phyloP scores from a whole-genome alignment of 768 basidiomycete species.

The Lactifluus piperatus region DNA sequence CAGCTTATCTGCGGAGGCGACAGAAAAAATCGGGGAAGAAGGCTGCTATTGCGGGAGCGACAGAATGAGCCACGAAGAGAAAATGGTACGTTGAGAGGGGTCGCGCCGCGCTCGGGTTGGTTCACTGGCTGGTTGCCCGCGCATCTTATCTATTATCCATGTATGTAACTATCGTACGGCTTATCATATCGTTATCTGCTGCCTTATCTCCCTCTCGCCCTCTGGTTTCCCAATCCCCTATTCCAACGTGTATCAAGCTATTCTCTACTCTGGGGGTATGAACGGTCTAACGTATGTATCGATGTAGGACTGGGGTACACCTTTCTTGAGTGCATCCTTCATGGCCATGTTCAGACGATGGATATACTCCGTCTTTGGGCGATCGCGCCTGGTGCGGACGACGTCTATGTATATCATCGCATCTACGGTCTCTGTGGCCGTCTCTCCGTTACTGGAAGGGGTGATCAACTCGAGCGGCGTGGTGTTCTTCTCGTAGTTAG shows the following conservation, averaged over 20 bases:
- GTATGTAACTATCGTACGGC: too few species aligned
- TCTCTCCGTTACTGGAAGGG: neutral
- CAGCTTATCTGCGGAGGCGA: too few species aligned
- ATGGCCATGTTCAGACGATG: constrained; percentile 11
- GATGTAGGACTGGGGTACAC: constrained; percentile 5
- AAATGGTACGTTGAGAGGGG: too few species aligned
- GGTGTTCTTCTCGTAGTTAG: constrained; percentile 3
- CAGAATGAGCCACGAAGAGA: too few species aligned
- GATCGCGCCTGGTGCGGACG: neutral
- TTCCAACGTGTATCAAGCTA: neutral
- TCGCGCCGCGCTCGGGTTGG: too few species aligned
- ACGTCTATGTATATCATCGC: constrained; percentile 9
- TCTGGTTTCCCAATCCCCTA: neutral
- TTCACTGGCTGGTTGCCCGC: too few species aligned
- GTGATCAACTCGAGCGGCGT: neutral
- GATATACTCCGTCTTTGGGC: constrained; percentile 16
- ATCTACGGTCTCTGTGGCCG: neutral
- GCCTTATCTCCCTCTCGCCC: too few species aligned
- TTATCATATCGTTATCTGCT: too few species aligned
- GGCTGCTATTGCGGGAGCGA: too few species aligned
- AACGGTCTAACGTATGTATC: constrained; percentile 13
- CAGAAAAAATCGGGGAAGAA: too few species aligned
- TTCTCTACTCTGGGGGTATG: constrained; percentile 5
- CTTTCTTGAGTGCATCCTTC: constrained; percentile 5
- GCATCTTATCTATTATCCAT: too few species aligned